Base-by-base conservation (phyloP, 768 basidiomycete species). In the Cubamyces lactineus region DNA sequence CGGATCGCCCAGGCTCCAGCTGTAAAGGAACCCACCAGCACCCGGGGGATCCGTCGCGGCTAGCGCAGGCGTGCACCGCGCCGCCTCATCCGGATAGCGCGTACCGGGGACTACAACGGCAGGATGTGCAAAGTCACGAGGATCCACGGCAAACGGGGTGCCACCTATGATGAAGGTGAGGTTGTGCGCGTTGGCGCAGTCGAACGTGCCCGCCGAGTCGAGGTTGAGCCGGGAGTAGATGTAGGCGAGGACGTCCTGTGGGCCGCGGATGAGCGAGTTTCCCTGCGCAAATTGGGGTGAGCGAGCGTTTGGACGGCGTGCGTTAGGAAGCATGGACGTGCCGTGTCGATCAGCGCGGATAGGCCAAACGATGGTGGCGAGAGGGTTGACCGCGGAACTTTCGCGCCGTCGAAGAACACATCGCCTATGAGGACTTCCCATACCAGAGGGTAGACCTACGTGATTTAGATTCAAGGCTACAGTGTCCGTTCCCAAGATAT, bases 1-100 rank as follows among this genome's bases (percentile, higher is more conserved):
- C 1, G 91, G 90, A 65, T 81, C 83, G 2, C 91, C 91, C 30
- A 92, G 74, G 73, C 84, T 91, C 90, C 91, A 92, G 67, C 84
- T 86, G 66, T 88, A 91, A 49, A 87, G 70, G 66, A 86, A 90
- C 3, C 84, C 83, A 12, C 69, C 73, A 3, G 56, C 16, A 12
- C 81, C 74, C 5, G 89, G 91, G 2, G 86, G 76, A 67, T 92
- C 90, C 26, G 89, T 91, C 7, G 77, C 54, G 2, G 79, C 85
- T 19, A 92, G 65, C 55, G 84, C 88, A 1, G 86, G 73, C 12
- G 63, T 67, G 68, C 91, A 93, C 0, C 71, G 63, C 16, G 76
- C 68, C 0, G 79, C 74, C 19, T 75, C 70, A 53, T 77, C 75
- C 0, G 70, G 34, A 30, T 52, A 52, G 3, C 46, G 51, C 9